A percentile compares a stretch with the other conserved stretches of the same genome.
These are phyloP conservation scores for Coemansia guatemalensis DNA, from an alignment of 192 early-diverging fungal genomes.

Conservation along the genomic window DNA sequence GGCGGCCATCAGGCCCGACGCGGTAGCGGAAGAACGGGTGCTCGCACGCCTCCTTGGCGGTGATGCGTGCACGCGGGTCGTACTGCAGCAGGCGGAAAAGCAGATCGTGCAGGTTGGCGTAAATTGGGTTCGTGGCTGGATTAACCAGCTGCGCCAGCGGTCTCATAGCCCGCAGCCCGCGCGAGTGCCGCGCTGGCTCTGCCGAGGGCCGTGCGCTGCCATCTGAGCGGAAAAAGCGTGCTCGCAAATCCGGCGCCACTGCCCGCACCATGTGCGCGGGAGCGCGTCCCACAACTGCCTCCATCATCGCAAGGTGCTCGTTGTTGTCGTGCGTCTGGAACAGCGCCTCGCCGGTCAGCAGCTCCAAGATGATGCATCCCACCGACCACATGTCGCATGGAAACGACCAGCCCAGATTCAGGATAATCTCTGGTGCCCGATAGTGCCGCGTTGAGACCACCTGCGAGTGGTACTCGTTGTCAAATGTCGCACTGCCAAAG, in stretches of 20 bases:
- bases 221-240: slow-evolving; percentile 43
- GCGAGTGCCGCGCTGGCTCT: slow-evolving; percentile 40
- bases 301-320: slow-evolving; percentile 98
- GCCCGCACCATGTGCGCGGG: slow-evolving; percentile 64
- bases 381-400: slow-evolving; percentile 98
- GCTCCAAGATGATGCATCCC: slow-evolving; percentile 95
- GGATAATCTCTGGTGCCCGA: slow-evolving; percentile 94
- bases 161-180: slow-evolving; percentile 47
- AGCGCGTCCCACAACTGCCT: slow-evolving; percentile 77
- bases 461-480: slow-evolving; percentile 87
- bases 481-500: slow-evolving; percentile 94
- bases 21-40: slow-evolving; percentile 81
- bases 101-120: slow-evolving; percentile 66
- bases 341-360: slow-evolving; percentile 91
- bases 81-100: slow-evolving; percentile 72
- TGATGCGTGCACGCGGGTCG: slow-evolving; percentile 76
- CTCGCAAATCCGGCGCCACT: slow-evolving; percentile 37
- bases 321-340: slow-evolving; percentile 98
- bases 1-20: slow-evolving; percentile 49
- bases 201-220: slow-evolving; percentile 38
- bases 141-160: slow-evolving; percentile 51
- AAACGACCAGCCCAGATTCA: slow-evolving; percentile 93
- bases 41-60: slow-evolving; percentile 77
- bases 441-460: slow-evolving; percentile 96
- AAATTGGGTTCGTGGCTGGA: slow-evolving; percentile 45